phyloP scores from a whole-genome alignment of 495 filamentous ascomycete genomes.

The Lasiosphaeria ovina region DNA sequence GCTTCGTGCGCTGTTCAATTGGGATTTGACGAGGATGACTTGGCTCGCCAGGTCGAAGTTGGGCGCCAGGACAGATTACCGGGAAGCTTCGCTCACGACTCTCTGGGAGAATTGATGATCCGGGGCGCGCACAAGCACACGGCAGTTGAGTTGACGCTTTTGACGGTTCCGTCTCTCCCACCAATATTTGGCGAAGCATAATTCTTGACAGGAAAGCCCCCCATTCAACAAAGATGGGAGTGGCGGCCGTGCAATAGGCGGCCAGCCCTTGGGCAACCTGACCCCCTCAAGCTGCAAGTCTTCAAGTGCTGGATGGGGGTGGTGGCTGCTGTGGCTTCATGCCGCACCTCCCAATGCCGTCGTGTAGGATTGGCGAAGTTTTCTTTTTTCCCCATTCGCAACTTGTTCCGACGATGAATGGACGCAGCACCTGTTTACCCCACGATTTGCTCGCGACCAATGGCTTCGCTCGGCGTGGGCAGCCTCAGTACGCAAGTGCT shows the following conservation, averaged over 20 bases:
- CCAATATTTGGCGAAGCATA: too few species aligned
- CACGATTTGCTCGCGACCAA: slow-evolving; percentile 18
- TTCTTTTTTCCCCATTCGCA: not conserved
- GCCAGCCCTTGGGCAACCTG: too few species aligned
- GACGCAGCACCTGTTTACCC: slow-evolving; percentile 12
- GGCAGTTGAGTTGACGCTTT: not conserved
- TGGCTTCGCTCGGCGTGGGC: not conserved
- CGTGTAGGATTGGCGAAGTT: not conserved
- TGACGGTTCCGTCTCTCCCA: too few species aligned
- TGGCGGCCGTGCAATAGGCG: too few species aligned
- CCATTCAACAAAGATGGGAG: too few species aligned
- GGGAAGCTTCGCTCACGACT: not conserved
- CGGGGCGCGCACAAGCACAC: not conserved
- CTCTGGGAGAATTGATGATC: not conserved
- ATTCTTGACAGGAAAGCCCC: too few species aligned
- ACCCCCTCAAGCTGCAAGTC: too few species aligned
- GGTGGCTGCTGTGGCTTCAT: too few species aligned
- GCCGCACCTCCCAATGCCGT: too few species aligned
- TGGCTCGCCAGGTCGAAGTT: slow-evolving; percentile 14
- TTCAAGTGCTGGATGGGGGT: too few species aligned
- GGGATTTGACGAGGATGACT: slow-evolving; percentile 11
- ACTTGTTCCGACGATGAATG: not conserved
- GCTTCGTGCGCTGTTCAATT: slow-evolving; percentile 15
- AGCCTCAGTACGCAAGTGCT: slow-evolving; percentile 14
- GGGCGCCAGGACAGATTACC: slow-evolving; percentile 8